Conservation (phyloP, 495 filamentous ascomycete species). For the Aspergillus diversus region DNA sequence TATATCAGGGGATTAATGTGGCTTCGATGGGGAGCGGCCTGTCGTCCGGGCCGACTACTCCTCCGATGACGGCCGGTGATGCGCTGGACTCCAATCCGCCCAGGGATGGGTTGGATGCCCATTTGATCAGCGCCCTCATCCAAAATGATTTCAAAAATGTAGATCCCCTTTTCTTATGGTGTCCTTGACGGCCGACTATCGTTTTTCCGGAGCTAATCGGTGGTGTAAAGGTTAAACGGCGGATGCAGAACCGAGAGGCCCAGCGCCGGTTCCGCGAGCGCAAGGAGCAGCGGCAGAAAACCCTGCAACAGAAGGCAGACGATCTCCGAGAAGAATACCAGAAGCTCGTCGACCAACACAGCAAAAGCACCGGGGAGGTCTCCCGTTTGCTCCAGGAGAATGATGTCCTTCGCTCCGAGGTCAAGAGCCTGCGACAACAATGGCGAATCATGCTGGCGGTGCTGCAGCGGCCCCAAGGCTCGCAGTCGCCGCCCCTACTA, state of each 20-base stretch:
- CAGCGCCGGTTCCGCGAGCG: slow-evolving; percentile 19
- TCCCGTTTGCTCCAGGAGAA: slow-evolving; percentile 14
- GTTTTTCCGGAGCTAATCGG: background rate
- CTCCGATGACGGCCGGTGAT: background rate
- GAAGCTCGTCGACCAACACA: background rate
- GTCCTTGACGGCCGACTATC: background rate
- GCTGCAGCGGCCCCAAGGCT: slow-evolving; percentile 5
- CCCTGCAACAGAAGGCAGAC: slow-evolving; percentile 12
- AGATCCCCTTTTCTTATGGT: background rate
- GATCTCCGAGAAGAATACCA: slow-evolving; percentile 4
- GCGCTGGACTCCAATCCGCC: no score
- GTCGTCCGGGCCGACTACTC: background rate
- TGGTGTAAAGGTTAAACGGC: background rate
- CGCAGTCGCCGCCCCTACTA: background rate
- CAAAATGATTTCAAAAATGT: slow-evolving; percentile 9
- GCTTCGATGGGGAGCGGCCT: background rate
- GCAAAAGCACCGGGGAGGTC: slow-evolving; percentile 3
- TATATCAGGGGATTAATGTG: background rate
- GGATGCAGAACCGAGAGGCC: slow-evolving; percentile 14
- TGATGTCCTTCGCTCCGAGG: slow-evolving; percentile 10
- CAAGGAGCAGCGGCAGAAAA: slow-evolving; percentile 15
- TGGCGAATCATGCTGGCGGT: slow-evolving; percentile 11
- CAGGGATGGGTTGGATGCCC: background rate
- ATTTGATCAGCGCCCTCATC: background rate
- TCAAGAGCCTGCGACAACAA: slow-evolving; percentile 11